A percentile compares a stretch with the other conserved stretches of the same genome.
phyloP scores from a whole-genome alignment of 2,329 filamentous ascomycete species.

The Colletotrichum horii region DNA sequence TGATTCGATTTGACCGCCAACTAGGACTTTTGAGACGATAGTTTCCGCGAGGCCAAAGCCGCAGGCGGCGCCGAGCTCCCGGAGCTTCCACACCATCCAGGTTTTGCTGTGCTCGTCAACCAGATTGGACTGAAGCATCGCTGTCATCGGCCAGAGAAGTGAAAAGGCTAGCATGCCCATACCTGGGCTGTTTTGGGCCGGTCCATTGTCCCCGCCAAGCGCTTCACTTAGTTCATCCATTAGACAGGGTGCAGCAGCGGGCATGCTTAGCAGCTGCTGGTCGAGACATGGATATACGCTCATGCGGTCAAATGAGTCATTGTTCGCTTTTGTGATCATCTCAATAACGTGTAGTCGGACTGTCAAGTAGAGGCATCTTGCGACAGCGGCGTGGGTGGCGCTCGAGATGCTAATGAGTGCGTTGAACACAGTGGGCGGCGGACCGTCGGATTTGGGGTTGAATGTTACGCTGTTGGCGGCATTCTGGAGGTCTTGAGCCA shows the following conservation, averaged over 20 bases:
- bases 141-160: neutral
- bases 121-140: neutral
- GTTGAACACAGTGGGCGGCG: neutral
- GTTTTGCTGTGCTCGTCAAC: neutral
- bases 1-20: neutral
- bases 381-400: neutral
- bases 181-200: neutral
- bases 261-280: neutral
- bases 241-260: neutral
- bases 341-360: neutral
- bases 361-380: neutral
- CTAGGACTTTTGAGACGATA: neutral
- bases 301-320: neutral
- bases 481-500: neutral
- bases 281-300: neutral
- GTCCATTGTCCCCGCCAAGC: too few species aligned
- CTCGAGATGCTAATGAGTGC: neutral
- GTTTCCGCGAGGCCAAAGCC: neutral
- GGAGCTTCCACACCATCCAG: neutral
- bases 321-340: neutral
- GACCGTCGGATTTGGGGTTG: neutral
- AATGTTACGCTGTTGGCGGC: neutral
- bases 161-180: neutral
- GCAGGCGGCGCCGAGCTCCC: neutral
- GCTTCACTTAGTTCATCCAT: neutral